Evolutionary conservation across 2,329 filamentous ascomycete species (phyloP).

Genomic region (Chaetothyriales sp.): DNA sequence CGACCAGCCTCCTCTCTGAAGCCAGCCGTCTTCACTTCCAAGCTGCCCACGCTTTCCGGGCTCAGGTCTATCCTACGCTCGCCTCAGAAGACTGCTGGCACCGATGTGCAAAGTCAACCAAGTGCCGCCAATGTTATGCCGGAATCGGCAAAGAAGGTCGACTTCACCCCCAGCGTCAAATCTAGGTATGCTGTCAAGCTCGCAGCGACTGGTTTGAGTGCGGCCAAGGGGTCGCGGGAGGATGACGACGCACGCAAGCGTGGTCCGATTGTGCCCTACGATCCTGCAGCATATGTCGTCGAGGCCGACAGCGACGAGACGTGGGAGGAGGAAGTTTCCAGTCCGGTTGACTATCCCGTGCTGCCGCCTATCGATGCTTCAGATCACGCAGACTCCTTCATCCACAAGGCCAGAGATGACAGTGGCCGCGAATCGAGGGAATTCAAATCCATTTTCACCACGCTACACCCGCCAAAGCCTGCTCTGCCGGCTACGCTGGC

Average conservation of each 20-base stretch:
- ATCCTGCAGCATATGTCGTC: conserved; percentile 16
- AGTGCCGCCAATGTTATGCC: conserved; percentile 12
- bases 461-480: conserved; percentile 13
- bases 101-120: conserved; percentile 41
- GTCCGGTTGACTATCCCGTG: conserved; percentile 25
- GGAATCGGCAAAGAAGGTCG: conserved; percentile 59
- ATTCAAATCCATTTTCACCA: conserved; percentile 21
- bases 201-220: conserved; percentile 26
- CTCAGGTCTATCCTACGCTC: conserved; percentile 51
- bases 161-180: conserved; percentile 62
- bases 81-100: conserved; percentile 24
- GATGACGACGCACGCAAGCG: not conserved
- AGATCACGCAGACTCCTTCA: conserved; percentile 7
- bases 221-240: conserved; percentile 25
- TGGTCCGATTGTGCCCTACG: conserved; percentile 15
- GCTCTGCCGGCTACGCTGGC: conserved; percentile 9
- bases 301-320: conserved; percentile 14
- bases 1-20: not conserved
- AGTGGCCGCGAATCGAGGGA: conserved; percentile 19
- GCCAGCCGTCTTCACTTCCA: conserved; percentile 9
- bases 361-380: conserved; percentile 16
- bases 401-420: conserved; percentile 16
- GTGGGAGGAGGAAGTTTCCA: conserved; percentile 13
- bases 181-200: conserved; percentile 25
- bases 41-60: conserved; percentile 38